Conservation (phyloP, 164 flowering plant species). For the Vitis amurensis region DNA sequence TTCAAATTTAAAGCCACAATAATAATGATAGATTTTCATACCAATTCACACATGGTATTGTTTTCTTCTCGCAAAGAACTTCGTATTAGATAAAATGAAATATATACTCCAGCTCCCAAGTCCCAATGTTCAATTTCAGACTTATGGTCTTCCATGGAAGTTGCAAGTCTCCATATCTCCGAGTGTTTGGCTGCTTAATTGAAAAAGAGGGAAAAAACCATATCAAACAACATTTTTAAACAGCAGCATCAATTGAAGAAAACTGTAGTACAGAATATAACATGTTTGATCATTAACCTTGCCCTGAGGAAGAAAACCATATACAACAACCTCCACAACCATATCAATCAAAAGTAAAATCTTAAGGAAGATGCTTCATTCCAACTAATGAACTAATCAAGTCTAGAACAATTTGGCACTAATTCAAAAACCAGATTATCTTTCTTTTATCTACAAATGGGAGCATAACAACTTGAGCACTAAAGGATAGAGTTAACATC, state of each 20-base stretch:
- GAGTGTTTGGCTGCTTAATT: slow-evolving; percentile 64
- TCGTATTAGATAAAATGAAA: slow-evolving; percentile 67
- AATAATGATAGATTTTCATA: slow-evolving; percentile 22
- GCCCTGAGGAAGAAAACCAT: not conserved
- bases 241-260: not conserved
- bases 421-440: too few relatives aligned
- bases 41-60: slow-evolving; percentile 56
- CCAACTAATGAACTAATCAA: too few relatives aligned
- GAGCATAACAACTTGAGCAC: too few relatives aligned
- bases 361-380: too few relatives aligned
- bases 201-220: not conserved
- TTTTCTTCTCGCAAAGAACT: slow-evolving; percentile 61
- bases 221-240: not conserved
- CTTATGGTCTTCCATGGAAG: slow-evolving; percentile 83
- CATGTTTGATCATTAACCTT: not conserved
- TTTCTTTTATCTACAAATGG: too few relatives aligned
- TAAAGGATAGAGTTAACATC: too few relatives aligned
- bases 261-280: not conserved
- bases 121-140: slow-evolving; percentile 99
- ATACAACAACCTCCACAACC: not conserved
- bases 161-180: slow-evolving; percentile 76
- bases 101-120: slow-evolving; percentile 91
- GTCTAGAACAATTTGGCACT: too few relatives aligned
- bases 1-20: not conserved
- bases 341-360: not conserved